Evolutionary conservation across 176 grass and related monocot species (phyloP).

Genomic region (Oryza brachyantha): DNA sequence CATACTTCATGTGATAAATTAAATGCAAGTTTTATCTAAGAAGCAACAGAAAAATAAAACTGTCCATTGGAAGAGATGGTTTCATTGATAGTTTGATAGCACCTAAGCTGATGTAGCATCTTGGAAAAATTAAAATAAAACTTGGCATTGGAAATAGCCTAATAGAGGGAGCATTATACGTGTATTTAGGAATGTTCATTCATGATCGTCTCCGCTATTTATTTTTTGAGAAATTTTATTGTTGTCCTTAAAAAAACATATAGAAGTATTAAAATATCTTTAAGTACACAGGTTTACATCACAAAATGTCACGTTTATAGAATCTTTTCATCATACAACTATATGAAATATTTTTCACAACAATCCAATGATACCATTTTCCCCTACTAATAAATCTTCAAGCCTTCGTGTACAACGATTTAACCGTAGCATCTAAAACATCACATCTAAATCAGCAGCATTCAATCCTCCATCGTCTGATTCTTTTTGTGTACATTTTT

Average conservation of each 20-base stretch:
- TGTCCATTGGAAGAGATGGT: too few relatives aligned
- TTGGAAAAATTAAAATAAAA: too few relatives aligned
- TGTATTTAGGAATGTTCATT: neutral
- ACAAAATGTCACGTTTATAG: too few relatives aligned
- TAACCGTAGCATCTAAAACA: neutral
- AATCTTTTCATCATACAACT: neutral
- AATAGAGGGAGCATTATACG: too few relatives aligned
- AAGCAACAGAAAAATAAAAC: too few relatives aligned
- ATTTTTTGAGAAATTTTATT: neutral
- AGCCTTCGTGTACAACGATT: neutral
- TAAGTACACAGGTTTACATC: too few relatives aligned
- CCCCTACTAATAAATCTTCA: neutral
- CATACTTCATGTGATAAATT: too few relatives aligned
- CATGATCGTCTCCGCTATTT: neutral
- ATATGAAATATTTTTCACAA: neutral
- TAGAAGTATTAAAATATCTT: too few relatives aligned
- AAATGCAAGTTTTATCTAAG: too few relatives aligned
- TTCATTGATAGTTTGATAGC: too few relatives aligned
- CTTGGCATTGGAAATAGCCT: too few relatives aligned
- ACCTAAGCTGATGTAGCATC: too few relatives aligned
- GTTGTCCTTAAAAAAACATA: neutral
- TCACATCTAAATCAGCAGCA: neutral
- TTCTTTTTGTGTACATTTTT: neutral
- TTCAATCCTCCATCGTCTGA: neutral
- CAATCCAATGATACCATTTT: neutral